These are phyloP conservation scores for Dothiorella sarmentorum DNA, from an alignment of 2,329 filamentous ascomycete genomes.

Conservation along the genomic window DNA sequence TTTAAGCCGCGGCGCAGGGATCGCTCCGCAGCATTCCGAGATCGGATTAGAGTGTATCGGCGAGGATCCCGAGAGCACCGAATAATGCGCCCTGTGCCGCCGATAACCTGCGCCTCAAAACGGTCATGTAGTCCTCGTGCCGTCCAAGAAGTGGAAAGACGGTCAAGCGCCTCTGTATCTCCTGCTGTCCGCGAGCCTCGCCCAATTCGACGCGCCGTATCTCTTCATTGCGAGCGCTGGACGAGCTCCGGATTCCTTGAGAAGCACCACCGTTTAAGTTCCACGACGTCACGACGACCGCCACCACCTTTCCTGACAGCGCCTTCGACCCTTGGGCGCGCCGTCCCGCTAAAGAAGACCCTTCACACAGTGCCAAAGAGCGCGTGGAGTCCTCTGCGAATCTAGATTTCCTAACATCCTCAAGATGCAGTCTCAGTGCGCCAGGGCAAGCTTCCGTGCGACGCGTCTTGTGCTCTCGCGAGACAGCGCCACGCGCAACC, in stretches of 20 bases:
- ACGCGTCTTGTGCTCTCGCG: slow-evolving; percentile 9
- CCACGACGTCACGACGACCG: slow-evolving; percentile 7
- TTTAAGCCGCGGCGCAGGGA: not conserved
- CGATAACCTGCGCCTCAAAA: slow-evolving; percentile 15
- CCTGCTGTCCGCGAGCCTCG: not conserved
- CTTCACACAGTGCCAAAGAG: not conserved
- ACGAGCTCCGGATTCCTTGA: not conserved
- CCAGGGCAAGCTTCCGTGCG: slow-evolving; percentile 15
- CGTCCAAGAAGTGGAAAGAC: not conserved
- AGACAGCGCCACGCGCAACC: not conserved
- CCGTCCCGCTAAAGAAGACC: not conserved
- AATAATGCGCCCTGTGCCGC: slow-evolving; percentile 4
- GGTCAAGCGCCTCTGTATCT: not conserved
- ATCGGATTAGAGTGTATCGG: not conserved
- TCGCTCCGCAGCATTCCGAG: slow-evolving; percentile 6
- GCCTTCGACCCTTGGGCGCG: not conserved
- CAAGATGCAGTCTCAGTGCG: slow-evolving; percentile 19
- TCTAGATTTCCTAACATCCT: not conserved
- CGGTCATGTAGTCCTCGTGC: not conserved
- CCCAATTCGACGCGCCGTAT: not conserved
- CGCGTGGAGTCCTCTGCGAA: not conserved
- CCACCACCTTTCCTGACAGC: not conserved
- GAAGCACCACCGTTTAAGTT: not conserved
- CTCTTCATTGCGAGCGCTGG: not conserved
- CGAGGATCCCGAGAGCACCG: slow-evolving; percentile 3